Conservation (phyloP, 2,329 filamentous ascomycete species). For the Verruconis gallopava region DNA sequence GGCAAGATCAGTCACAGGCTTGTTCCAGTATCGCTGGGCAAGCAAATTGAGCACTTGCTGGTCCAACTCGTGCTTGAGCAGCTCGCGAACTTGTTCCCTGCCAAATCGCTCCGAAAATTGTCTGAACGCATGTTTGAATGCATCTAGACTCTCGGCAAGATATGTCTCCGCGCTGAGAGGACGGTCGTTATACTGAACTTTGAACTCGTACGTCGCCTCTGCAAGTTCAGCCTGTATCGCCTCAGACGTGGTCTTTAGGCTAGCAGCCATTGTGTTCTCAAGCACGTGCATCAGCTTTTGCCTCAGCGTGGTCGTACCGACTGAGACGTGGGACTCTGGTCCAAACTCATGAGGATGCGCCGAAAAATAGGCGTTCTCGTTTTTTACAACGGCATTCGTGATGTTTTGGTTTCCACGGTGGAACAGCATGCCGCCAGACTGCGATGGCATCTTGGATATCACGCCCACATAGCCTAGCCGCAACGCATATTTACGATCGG, state of each 20-base stretch:
- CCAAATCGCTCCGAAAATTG: conserved; percentile 84
- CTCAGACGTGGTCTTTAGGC: conserved; percentile 76
- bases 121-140: conserved; percentile 97
- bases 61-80: conserved; percentile 85
- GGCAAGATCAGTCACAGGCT: conserved; percentile 74
- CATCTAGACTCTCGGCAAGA: conserved; percentile 84
- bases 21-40: conserved; percentile 94
- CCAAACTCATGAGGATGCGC: conserved; percentile 73
- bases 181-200: conserved; percentile 97
- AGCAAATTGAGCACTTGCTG: conserved; percentile 89
- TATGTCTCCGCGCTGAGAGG: conserved; percentile 93
- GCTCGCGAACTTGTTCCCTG: conserved; percentile 71
- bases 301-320: conserved; percentile 75
- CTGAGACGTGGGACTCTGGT: conserved; percentile 53
- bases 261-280: conserved; percentile 93
- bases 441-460: conserved; percentile 64
- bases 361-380: conserved; percentile 79
- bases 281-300: conserved; percentile 96
- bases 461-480: conserved; percentile 95
- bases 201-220: conserved; percentile 96
- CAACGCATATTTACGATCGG: conserved; percentile 84
- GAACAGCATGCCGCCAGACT: conserved; percentile 55
- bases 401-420: conserved; percentile 72
- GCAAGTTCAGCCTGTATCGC: conserved; percentile 91
- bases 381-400: conserved; percentile 66